A percentile compares a stretch with the other conserved stretches of the same genome.
phyloP scores from a whole-genome alignment of 495 filamentous ascomycete genomes.

The Jackrogersella minutella region DNA sequence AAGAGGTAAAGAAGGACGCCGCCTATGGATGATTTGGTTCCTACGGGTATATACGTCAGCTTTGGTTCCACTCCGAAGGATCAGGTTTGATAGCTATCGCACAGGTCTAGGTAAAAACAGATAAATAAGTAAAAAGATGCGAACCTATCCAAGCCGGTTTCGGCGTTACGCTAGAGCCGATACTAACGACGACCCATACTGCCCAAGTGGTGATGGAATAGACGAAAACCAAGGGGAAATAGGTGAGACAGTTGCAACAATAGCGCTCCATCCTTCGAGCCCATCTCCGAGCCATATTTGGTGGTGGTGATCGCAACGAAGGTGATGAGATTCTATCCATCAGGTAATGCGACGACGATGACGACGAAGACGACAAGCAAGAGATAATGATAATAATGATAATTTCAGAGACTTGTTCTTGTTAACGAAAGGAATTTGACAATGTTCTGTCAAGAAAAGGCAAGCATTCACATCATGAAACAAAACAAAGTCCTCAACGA shows the following conservation, averaged over 20 bases:
- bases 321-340: conserved; percentile 44
- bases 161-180: conserved; percentile 65
- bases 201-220: conserved; percentile 92
- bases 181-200: conserved; percentile 81
- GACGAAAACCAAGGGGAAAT: conserved; percentile 88
- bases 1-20: conserved; percentile 78
- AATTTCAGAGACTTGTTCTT: background rate
- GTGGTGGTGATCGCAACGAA: conserved; percentile 37
- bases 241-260: conserved; percentile 81
- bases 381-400: background rate
- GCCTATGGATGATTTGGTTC: conserved; percentile 57
- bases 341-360: background rate
- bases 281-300: conserved; percentile 62
- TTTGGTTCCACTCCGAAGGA: background rate
- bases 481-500: background rate
- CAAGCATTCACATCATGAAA: conserved; percentile 38
- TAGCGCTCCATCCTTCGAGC: conserved; percentile 81
- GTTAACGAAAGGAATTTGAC: conserved; percentile 15
- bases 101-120: background rate
- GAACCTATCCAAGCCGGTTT: conserved; percentile 74
- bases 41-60: conserved; percentile 40
- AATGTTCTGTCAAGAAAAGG: conserved; percentile 13
- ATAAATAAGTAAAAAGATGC: conserved; percentile 27
- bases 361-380: conserved; percentile 1
- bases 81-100: background rate